Conservation (phyloP, 768 basidiomycete genomes). For the Thelephora ganbajun region DNA sequence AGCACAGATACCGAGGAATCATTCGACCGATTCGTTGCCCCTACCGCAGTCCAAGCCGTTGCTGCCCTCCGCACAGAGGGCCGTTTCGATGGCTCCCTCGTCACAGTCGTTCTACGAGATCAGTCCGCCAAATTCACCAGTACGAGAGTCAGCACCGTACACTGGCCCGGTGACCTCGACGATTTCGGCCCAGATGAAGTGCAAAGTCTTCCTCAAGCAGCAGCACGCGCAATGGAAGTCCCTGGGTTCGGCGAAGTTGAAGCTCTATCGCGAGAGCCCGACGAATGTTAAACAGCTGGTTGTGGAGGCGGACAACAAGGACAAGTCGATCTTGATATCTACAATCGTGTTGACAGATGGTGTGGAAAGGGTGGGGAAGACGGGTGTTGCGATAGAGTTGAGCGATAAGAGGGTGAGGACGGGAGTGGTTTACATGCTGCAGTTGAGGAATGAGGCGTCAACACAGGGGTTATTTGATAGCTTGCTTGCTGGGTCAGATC, state of each 20-base stretch:
- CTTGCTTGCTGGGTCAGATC: conserved; percentile 78
- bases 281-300: conserved; percentile 94
- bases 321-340: conserved; percentile 72
- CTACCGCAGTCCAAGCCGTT: conserved; percentile 35
- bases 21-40: conserved; percentile 15
- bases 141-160: conserved; percentile 33
- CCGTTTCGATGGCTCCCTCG: conserved; percentile 32
- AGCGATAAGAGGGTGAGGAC: conserved; percentile 86
- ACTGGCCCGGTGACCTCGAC: conserved; percentile 63
- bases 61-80: conserved; percentile 50
- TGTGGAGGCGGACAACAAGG: conserved; percentile 72
- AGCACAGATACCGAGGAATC: conserved; percentile 11
- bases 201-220: conserved; percentile 94
- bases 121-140: conserved; percentile 79
- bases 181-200: conserved; percentile 87
- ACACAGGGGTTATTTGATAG: conserved; percentile 78
- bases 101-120: conserved; percentile 36
- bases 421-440: conserved; percentile 95
- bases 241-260: conserved; percentile 75
- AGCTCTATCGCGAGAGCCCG: conserved; percentile 73
- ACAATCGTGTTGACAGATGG: conserved; percentile 94
- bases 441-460: conserved; percentile 77
- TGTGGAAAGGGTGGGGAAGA: conserved; percentile 97
- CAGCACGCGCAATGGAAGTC: conserved; percentile 98
- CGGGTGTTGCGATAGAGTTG: conserved; percentile 91